These are phyloP conservation scores for Myochromella boudieri DNA, from an alignment of 768 basidiomycete species.

Conservation along the genomic window DNA sequence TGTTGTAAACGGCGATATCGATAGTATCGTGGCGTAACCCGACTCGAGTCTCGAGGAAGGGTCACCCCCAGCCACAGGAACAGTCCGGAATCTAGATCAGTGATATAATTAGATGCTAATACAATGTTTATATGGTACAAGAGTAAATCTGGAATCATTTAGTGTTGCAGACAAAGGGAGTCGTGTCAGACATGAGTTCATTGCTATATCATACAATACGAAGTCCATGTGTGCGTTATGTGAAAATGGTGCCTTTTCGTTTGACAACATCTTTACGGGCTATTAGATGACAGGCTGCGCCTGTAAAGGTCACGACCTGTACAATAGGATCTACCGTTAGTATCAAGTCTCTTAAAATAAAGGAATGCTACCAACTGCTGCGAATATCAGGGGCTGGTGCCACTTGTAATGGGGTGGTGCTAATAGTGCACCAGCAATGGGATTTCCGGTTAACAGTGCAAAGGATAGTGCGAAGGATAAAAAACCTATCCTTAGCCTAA, in stretches of 20 bases:
- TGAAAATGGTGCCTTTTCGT: conserved; percentile 25
- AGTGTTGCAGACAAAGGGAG: background rate
- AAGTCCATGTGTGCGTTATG: conserved; percentile 7
- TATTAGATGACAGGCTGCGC: conserved; percentile 29
- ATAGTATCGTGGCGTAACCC: conserved; percentile 6
- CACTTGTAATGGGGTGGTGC: conserved; percentile 36
- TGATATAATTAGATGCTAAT: no score
- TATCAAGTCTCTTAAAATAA: background rate
- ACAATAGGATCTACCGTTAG: background rate
- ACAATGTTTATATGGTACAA: no score
- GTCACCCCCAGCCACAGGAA: conserved; percentile 1
- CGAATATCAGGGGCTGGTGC: conserved; percentile 44
- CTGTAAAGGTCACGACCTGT: conserved; percentile 34
- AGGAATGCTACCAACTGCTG: conserved; percentile 28
- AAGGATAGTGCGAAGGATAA: conserved; percentile 44
- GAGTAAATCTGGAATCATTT: no score
- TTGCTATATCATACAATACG: background rate
- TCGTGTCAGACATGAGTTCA: background rate
- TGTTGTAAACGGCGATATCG: background rate
- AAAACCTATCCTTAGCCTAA: conserved; percentile 46
- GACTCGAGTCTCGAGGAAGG: background rate
- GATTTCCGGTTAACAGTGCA: conserved; percentile 48
- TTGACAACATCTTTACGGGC: conserved; percentile 30
- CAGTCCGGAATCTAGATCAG: background rate
- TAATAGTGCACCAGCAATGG: conserved; percentile 51